Base-by-base conservation (phyloP, 768 basidiomycete species). In the Tulasnella sp. region DNA sequence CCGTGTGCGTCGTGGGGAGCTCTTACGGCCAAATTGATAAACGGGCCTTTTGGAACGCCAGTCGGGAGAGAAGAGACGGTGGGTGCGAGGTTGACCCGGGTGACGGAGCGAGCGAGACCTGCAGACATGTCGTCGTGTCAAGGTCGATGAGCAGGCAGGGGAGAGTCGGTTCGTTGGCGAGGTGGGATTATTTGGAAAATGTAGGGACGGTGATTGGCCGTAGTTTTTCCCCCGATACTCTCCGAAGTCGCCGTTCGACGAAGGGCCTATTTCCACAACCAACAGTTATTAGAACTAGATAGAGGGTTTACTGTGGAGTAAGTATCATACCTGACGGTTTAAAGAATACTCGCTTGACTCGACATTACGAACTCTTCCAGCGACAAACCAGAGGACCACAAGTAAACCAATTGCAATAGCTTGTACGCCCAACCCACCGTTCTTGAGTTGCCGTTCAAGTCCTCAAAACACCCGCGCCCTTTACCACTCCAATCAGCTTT, bases 41-140 rank as follows among this genome's bases (percentile, higher is more conserved):
- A 75, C 32, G 86, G 81, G 6, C 82, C 86, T 63, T 69, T 68
- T 29, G 93, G 93, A 12, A 91, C 76, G 59, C 93, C 93, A 32
- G 78, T 81, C 41, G 91, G 76, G 58, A 87, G 78, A 5, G 80
- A 74, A 66, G 86, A 80, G 62, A 87, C 80, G 32, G 89, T 88
- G 58, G 91, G 87, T 32, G 84, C 70, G 62, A 94, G 73, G 70
- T 80, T 87, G 65, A 89, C 40, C 23, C 60, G 31, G 36, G 60
- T 49, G 34, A 61, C 36, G n/a, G 60, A 59, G 49, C 60, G 60
- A 14, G 40, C 55, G 21, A 57, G 41, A 17, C n/a, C n/a, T n/a
- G 40, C 48, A 14, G 55, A 53, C 52, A 53, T 40, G 7, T 27
- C 32, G 27, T 9, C 15, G 12, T 34, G 35, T 35, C 6, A 4